These are phyloP conservation scores for Eucalyptus pauciflora DNA, from an alignment of 345 rosid species.

Conservation along the genomic window DNA sequence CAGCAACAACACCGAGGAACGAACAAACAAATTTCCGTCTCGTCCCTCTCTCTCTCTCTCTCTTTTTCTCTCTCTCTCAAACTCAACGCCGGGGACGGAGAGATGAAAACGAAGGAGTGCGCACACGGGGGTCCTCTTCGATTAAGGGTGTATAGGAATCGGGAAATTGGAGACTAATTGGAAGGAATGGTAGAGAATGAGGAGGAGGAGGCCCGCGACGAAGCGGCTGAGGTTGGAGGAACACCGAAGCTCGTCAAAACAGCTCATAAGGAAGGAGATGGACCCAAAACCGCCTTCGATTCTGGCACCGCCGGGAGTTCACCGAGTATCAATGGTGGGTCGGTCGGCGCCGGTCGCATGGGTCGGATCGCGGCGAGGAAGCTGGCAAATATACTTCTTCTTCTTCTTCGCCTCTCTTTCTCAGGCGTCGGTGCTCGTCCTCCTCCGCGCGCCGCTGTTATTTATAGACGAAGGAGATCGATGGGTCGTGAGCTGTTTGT, in stretches of 20 bases:
- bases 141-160: constrained; percentile 42
- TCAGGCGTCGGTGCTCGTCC: neutral
- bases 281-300: neutral
- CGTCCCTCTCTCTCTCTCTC: neutral
- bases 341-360: neutral
- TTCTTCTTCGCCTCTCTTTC: neutral
- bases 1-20: neutral
- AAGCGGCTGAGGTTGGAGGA: constrained; percentile 56
- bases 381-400: no score
- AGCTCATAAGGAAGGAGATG: constrained; percentile 31
- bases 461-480: neutral
- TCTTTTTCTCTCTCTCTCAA: neutral
- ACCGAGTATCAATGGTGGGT: neutral
- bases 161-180: constrained; percentile 50
- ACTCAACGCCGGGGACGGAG: neutral
- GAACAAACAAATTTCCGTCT: neutral
- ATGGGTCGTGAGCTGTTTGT: neutral
- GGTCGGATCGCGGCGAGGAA: neutral
- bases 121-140: neutral
- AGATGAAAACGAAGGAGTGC: neutral
- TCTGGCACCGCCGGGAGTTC: neutral
- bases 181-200: constrained; percentile 32
- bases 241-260: constrained; percentile 28
- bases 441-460: neutral
- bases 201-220: constrained; percentile 38